Conservation (phyloP, 176 grass and related monocot genomes). For the Leersia perrieri region DNA sequence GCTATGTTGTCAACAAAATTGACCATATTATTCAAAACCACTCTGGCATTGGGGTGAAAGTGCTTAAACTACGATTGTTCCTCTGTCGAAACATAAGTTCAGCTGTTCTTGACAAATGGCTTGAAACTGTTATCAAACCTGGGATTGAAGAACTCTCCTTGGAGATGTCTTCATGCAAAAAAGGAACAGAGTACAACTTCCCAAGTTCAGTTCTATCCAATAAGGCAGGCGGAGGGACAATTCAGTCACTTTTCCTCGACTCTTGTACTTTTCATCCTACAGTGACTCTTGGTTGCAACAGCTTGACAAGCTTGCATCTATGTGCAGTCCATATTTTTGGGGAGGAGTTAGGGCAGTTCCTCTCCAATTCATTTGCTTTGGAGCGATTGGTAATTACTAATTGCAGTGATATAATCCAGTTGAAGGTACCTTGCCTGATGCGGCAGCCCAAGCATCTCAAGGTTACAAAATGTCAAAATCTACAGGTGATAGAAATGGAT, state of each 20-base stretch:
- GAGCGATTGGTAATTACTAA: background rate
- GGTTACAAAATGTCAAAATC: background rate
- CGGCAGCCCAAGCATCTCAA: background rate
- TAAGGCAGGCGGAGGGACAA: background rate
- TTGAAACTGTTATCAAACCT: conserved; percentile 12
- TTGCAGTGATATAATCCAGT: background rate
- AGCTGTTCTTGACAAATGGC: background rate
- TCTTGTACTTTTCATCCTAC: background rate
- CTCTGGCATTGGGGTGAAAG: background rate
- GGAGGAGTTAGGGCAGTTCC: background rate
- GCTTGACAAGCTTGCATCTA: background rate
- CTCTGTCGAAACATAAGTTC: background rate
- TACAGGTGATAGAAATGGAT: background rate
- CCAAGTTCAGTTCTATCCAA: background rate
- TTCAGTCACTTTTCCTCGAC: background rate
- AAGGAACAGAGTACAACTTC: conserved; percentile 13
- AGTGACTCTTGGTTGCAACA: background rate
- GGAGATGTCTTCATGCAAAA: background rate
- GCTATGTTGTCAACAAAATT: background rate
- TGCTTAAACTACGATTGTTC: background rate
- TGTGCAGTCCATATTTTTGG: background rate
- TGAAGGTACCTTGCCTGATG: background rate
- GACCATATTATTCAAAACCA: conserved; percentile 2
- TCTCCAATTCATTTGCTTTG: background rate
- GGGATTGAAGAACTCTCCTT: conserved; percentile 16